Base-by-base conservation (phyloP, 345 rosid genomes). In the Citropsis articulata region DNA sequence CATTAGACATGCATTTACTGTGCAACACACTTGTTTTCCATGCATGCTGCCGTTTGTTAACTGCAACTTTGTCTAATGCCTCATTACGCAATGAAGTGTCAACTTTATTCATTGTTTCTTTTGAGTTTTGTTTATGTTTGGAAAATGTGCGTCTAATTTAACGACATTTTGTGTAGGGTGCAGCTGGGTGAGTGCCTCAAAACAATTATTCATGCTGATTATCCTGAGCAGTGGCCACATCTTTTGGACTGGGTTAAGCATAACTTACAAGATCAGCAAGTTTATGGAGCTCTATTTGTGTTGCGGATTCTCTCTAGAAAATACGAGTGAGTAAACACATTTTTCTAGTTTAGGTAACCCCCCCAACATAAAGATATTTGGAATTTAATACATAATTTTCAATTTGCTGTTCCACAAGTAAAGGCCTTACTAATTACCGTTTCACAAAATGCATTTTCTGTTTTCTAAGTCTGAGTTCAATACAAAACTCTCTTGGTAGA, bases 171-270 rank as follows among this genome's bases (percentile, higher is more conserved):
- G 14, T 75, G 38, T 84, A 97, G 99, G 87, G 94, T 91, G 53
- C 99, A 97, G 83, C 81, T 97, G 87, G 99, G 99, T 50, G 99
- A 97, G 87, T 91, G 96, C 87, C 92, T 97, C 56, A 97, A 97
- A 87, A 97, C 98, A 13, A 89, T 97, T 69, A 90, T 97, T 35
- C 94, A 92, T 82, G 90, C 94, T 66, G 99, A 97, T 88, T 97
- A 97, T 83, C 99, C 99, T 0, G 99, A 97, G 87, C 98, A 94
- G 85, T 97, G 99, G 99, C 97, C 98, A 1, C 92, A 76, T 63
- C 97, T 97, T 75, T 91, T 97, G 53, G 98, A 93, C 64, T 97
- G 99, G 99, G 90, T 97, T 77, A 92, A 94, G 83, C 92, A 79
- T 87, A 93, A 91, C 82, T 83, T 97, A 81, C 98, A 91, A 84